Evolutionary conservation across 176 grass and related monocot species (phyloP).

Genomic region (Saccharum officinarum): DNA sequence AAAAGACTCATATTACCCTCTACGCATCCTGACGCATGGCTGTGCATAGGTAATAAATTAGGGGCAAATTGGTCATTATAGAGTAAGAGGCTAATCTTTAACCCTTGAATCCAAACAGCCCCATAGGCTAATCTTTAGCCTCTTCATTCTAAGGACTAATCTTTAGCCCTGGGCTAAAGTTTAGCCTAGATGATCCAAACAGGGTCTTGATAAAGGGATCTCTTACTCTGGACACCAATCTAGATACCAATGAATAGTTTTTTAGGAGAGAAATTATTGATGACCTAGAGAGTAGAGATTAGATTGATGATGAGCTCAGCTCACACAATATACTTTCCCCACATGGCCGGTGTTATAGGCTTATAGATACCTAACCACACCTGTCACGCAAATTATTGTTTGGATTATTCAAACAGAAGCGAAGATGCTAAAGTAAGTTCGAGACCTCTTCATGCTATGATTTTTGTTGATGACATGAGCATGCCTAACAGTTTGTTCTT

Average conservation of each 20-base stretch:
- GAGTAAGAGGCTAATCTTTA: no score
- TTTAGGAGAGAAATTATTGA: neutral
- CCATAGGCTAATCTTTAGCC: no score
- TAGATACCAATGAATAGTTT: neutral
- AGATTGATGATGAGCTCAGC: conserved; percentile 15
- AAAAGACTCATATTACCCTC: no score
- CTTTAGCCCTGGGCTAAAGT: no score
- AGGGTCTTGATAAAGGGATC: neutral
- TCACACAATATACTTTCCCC: neutral
- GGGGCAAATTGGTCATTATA: no score
- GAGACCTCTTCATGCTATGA: neutral
- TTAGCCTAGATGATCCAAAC: no score
- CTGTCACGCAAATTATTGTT: neutral
- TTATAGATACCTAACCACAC: neutral
- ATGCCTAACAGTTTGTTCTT: neutral
- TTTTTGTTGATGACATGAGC: neutral
- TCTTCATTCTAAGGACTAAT: no score
- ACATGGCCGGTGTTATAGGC: neutral
- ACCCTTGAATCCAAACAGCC: no score
- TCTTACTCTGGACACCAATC: neutral
- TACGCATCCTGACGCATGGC: no score
- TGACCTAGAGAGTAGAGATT: neutral
- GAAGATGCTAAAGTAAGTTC: neutral
- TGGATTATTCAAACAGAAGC: neutral
- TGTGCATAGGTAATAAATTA: no score